Percentiles rank a stretch among this genome's conserved stretches.
phyloP scores from a whole-genome alignment of 2,329 filamentous ascomycete species.

The Triangularia setosa region DNA sequence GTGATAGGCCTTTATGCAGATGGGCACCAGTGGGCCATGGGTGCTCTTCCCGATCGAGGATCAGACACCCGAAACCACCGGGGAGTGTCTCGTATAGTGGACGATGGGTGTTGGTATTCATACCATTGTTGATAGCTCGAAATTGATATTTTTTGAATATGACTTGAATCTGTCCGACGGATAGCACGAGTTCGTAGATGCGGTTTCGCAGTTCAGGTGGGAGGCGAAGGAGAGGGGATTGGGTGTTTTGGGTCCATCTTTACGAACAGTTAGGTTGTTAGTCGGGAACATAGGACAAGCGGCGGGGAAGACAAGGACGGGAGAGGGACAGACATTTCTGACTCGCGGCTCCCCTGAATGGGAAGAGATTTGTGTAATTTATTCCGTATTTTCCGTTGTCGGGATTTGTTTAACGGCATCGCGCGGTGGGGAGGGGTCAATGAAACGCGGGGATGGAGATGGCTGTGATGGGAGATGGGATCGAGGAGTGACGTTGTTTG shows the following conservation, averaged over 20 bases:
- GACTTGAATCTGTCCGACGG: slow-evolving; percentile 33
- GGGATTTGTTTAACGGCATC: slow-evolving; percentile 22
- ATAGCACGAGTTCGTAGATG: slow-evolving; percentile 33
- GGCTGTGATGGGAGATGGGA: not conserved
- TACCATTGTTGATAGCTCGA: slow-evolving; percentile 7
- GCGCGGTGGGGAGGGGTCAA: not conserved
- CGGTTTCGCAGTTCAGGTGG: slow-evolving; percentile 34
- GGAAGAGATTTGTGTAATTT: slow-evolving; percentile 17
- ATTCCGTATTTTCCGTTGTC: slow-evolving; percentile 22
- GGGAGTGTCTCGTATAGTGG: slow-evolving; percentile 19
- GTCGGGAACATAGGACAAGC: not conserved
- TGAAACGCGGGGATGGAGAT: not conserved
- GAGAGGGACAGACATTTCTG: slow-evolving; percentile 16
- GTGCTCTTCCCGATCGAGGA: slow-evolving; percentile 28
- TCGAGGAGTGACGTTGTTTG: not conserved
- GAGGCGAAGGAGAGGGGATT: slow-evolving; percentile 31
- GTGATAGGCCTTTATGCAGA: too few species aligned
- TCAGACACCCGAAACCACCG: slow-evolving; percentile 31
- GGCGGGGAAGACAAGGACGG: not conserved
- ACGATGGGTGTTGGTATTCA: not conserved
- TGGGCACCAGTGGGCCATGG: slow-evolving; percentile 27
- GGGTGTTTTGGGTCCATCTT: not conserved
- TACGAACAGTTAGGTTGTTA: not conserved
- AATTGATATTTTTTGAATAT: slow-evolving; percentile 25
- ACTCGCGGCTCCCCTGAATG: slow-evolving; percentile 9